Percentiles rank a stretch among this genome's conserved stretches.
Conservation (phyloP, 768 basidiomycete genomes). For the Hortiboletus campestris region DNA sequence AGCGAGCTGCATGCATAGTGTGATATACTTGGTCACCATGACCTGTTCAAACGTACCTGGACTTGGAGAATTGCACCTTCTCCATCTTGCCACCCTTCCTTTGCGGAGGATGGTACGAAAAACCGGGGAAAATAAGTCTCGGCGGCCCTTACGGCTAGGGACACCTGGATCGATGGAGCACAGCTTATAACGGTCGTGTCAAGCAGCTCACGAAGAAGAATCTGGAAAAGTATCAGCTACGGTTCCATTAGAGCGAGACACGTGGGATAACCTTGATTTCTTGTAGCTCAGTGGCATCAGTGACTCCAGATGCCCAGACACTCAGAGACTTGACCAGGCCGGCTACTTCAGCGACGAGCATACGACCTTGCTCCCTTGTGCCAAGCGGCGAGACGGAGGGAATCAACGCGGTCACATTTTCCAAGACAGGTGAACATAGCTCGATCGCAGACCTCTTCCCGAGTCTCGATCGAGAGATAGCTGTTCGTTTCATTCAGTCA, state of each 20-base stretch:
- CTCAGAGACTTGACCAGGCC: slow-evolving; percentile 13
- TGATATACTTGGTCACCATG: neutral
- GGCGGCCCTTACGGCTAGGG: slow-evolving; percentile 47
- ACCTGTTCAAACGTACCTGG: slow-evolving; percentile 36
- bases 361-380: slow-evolving; percentile 18
- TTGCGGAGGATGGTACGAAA: slow-evolving; percentile 32
- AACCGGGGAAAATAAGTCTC: slow-evolving; percentile 45
- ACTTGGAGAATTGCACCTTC: slow-evolving; percentile 35
- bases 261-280: slow-evolving; percentile 21
- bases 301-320: slow-evolving; percentile 14
- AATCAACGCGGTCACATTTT: slow-evolving; percentile 11
- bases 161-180: slow-evolving; percentile 40
- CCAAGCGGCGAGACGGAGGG: slow-evolving; percentile 13
- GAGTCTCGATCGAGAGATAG: slow-evolving; percentile 23
- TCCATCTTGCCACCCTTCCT: slow-evolving; percentile 41
- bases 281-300: neutral
- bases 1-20: slow-evolving; percentile 22
- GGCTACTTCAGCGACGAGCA: slow-evolving; percentile 18
- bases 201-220: slow-evolving; percentile 30
- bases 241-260: neutral
- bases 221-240: slow-evolving; percentile 20
- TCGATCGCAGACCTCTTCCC: slow-evolving; percentile 26
- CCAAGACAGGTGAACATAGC: slow-evolving; percentile 19
- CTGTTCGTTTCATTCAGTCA: slow-evolving; percentile 12
- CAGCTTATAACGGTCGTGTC: slow-evolving; percentile 37